Evolutionary conservation across 192 early-diverging fungal species (phyloP), one percentile per base, ranked within the genome.

Genomic region (Coemansia sp.): DNA sequence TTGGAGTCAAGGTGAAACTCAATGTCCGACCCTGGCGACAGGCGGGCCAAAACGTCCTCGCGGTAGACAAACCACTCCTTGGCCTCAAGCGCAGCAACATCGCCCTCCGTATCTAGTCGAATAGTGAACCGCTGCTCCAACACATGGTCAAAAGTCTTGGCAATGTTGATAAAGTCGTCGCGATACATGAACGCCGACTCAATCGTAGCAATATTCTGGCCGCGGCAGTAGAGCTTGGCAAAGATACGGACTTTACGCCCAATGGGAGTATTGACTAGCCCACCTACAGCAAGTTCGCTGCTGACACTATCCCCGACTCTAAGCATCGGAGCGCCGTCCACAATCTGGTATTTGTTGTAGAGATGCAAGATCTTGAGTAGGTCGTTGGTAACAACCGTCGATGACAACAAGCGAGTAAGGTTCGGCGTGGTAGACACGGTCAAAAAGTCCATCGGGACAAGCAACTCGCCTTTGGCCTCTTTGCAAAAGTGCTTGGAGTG

Each of bases 371-470:
- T 75, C 41, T 83, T 83, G 59, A 95, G 83, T 43, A 93, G 82
- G 61, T 94, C 93, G 36, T 87, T 89, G 68, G 93, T 90, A 67
- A 95, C 91, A 13, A 90, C 87, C 65, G 92, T 88, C 39, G 93
- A 90, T 72, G 92, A 85, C 52, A 95, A 88, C 10, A 94, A 88
- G 61, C 88, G 87, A 55, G 94, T 87, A 41, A 94, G 85, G 72
- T 86, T 77, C 76, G 86, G 84, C 86, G 90, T 90, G 6, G 87
- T 91, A 39, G 91, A 87, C 21, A 93, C 87, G 50, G 90, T 89
- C 42, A 91, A 87, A 72, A 94, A 95, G 73, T 95, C 94, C 89
- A 95, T 91, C 18, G 95, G 95, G 34, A 90, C 91, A 56, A 47
- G 70, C 9, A 83, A 48, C 42, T 82, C 72, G 55, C 83, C 82